These are phyloP conservation scores for Mycena kentingensis DNA, from an alignment of 768 basidiomycete genomes.

Conservation along the genomic window DNA sequence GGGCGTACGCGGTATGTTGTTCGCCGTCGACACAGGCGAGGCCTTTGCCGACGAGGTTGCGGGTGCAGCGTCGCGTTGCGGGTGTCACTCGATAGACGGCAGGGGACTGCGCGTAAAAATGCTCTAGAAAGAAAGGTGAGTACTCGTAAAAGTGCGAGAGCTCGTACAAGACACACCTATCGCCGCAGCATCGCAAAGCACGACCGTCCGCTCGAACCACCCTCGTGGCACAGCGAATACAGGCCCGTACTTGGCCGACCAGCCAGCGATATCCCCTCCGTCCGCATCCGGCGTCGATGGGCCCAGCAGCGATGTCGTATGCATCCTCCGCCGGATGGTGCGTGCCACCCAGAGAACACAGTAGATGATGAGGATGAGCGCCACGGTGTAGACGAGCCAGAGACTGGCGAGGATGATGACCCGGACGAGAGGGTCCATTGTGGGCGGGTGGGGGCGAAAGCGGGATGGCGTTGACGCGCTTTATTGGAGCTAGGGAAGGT, in stretches of 20 bases:
- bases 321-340: constrained; percentile 2
- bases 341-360: neutral
- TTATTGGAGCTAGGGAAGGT: no score
- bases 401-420: constrained; percentile 19
- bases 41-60: constrained; percentile 9
- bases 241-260: constrained; percentile 5
- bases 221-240: constrained; percentile 10
- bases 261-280: neutral
- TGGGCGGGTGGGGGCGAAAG: no score
- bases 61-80: neutral
- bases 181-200: constrained; percentile 15
- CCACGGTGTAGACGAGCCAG: constrained; percentile 17
- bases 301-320: constrained; percentile 10
- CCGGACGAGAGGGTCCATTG: constrained; percentile 1
- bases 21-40: constrained; percentile 12
- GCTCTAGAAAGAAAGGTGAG: neutral
- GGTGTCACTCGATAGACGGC: constrained; percentile 5
- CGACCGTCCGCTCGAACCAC: constrained; percentile 1
- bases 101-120: constrained; percentile 20
- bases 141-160: no score
- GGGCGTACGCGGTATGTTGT: constrained; percentile 8
- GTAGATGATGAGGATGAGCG: constrained; percentile 10
- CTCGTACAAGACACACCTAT: constrained; percentile 3
- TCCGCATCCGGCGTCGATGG: neutral
- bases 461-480: no score